Conservation (phyloP, 2,329 filamentous ascomycete species). For the Didymella arachidicola region DNA sequence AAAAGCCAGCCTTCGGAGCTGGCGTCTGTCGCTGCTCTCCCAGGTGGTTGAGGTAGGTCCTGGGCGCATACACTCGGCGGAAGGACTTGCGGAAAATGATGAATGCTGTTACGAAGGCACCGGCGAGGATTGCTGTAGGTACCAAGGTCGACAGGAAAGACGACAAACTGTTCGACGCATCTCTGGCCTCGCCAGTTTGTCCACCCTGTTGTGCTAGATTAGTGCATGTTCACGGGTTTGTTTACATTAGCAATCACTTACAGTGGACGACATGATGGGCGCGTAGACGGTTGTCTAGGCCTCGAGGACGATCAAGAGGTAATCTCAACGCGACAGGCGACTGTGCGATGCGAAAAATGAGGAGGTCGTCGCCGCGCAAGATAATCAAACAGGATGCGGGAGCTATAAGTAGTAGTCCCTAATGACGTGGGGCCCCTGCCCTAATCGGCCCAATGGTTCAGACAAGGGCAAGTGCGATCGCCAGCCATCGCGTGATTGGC, state of each 20-base stretch:
- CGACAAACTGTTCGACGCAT: slow-evolving; percentile 58
- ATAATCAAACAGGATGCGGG: slow-evolving; percentile 33
- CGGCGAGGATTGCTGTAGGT: slow-evolving; percentile 40
- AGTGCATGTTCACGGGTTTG: slow-evolving; percentile 6
- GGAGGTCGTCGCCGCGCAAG: slow-evolving; percentile 21
- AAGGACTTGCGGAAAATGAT: slow-evolving; percentile 54
- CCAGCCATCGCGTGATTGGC: slow-evolving; percentile 14
- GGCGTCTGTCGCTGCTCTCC: slow-evolving; percentile 57
- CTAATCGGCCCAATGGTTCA: slow-evolving; percentile 24
- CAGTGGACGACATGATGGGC: slow-evolving; percentile 36
- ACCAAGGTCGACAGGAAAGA: slow-evolving; percentile 46
- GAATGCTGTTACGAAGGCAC: slow-evolving; percentile 49
- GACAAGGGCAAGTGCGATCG: slow-evolving; percentile 18
- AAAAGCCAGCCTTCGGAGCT: slow-evolving; percentile 52
- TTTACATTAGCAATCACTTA: slow-evolving; percentile 18
- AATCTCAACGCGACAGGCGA: slow-evolving; percentile 10
- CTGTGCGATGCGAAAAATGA: slow-evolving; percentile 18
- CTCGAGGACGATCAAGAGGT: slow-evolving; percentile 13
- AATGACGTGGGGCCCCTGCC: slow-evolving; percentile 29
- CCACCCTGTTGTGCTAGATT: slow-evolving; percentile 28
- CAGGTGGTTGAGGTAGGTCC: slow-evolving; percentile 57
- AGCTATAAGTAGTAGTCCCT: slow-evolving; percentile 26
- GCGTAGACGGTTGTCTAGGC: slow-evolving; percentile 18
- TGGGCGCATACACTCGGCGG: slow-evolving; percentile 55
- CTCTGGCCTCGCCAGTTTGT: slow-evolving; percentile 32